phyloP scores from a whole-genome alignment of 2,329 filamentous ascomycete species.

The Colletotrichum sp. region DNA sequence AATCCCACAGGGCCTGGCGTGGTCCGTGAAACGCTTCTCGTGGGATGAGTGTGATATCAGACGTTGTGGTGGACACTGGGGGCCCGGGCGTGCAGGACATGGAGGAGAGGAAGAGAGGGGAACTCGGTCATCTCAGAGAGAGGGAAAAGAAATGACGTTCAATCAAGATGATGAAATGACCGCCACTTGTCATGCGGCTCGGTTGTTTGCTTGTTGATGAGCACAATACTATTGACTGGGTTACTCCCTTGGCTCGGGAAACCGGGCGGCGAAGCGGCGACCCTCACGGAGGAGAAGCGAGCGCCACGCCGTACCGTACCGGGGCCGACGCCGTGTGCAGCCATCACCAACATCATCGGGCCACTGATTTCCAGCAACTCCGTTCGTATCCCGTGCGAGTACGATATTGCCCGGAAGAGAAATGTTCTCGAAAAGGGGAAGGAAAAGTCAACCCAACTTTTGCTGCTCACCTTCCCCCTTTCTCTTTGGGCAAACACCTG shows the following conservation, averaged over 20 bases:
- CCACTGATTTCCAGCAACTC: not conserved
- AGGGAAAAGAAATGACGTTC: not conserved
- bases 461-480: not conserved
- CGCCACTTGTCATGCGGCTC: not conserved
- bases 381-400: not conserved
- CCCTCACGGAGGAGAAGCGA: not conserved
- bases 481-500: not conserved
- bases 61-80: not conserved
- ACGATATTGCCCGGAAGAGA: not conserved
- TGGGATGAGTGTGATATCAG: not conserved
- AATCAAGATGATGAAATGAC: conserved; percentile 6
- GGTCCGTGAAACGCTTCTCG: not conserved
- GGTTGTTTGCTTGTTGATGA: not conserved
- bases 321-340: not conserved
- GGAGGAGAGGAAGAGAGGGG: not conserved
- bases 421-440: not conserved
- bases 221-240: not conserved
- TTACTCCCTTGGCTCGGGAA: not conserved
- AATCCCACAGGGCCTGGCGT: not conserved
- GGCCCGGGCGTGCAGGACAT: not conserved
- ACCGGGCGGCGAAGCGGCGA: not conserved
- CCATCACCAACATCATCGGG: not conserved
- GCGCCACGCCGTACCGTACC: not conserved
- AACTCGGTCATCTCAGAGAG: not conserved
- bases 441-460: not conserved